phyloP scores from a whole-genome alignment of 2,329 filamentous ascomycete genomes.

The Sporothrix phasma region DNA sequence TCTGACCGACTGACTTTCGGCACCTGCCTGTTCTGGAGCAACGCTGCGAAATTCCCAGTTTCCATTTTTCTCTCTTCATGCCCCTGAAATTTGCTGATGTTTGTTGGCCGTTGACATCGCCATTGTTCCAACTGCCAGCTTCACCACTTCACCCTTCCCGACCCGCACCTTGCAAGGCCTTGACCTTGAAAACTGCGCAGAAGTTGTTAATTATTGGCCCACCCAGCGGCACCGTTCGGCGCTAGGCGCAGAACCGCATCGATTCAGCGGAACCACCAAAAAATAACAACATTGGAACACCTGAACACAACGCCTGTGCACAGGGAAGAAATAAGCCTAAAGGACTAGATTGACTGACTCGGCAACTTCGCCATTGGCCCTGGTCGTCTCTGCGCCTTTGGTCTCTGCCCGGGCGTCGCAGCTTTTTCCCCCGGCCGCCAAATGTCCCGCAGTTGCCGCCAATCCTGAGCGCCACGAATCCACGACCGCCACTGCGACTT shows the following conservation, averaged over 20 bases:
- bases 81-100: too few relatives aligned
- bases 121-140: neutral
- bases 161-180: neutral
- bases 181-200: neutral
- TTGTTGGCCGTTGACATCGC: neutral
- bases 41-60: neutral
- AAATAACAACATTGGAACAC: neutral
- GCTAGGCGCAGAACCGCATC: constrained; percentile 2
- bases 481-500: neutral
- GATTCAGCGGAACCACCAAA: neutral
- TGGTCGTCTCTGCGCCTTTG: neutral
- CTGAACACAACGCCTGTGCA: neutral
- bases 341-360: too few relatives aligned
- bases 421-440: constrained; percentile 11
- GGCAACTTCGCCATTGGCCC: neutral
- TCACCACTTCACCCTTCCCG: neutral
- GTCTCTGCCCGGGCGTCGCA: constrained; percentile 3
- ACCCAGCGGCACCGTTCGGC: neutral
- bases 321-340: neutral
- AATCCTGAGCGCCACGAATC: neutral
- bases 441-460: constrained; percentile 13
- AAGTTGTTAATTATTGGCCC: constrained; percentile 11
- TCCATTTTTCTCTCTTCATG: too few relatives aligned
- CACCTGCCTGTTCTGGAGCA: constrained; percentile 4
- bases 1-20: neutral